A percentile compares a stretch with the other conserved stretches of the same genome.
These are phyloP conservation scores for Ogataea chonburiensis DNA, from an alignment of 805 yeast species.

Conservation along the genomic window DNA sequence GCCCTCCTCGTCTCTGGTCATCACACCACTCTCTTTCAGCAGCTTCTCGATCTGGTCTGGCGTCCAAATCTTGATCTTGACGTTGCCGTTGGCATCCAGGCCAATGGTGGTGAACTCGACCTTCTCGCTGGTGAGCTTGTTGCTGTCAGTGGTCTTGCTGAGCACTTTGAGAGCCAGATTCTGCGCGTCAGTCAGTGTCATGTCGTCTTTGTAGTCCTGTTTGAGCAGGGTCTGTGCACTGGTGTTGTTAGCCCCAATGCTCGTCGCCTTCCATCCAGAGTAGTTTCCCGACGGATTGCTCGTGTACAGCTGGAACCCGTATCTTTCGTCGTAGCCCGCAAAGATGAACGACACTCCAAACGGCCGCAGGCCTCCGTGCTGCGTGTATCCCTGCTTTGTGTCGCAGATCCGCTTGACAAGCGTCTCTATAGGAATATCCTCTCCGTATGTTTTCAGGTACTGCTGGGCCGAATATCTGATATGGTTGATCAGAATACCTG, in stretches of 20 bases:
- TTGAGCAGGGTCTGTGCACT: constrained; percentile 95
- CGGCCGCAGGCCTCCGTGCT: constrained; percentile 97
- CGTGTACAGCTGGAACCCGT: constrained; percentile 88
- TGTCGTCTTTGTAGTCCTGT: constrained; percentile 88
- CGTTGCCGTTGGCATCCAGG: constrained; percentile 45
- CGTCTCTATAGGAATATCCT: constrained; percentile 90
- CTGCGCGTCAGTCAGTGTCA: constrained; percentile 71
- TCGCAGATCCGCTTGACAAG: constrained; percentile 88
- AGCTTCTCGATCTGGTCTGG: constrained; percentile 74
- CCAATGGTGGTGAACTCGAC: constrained; percentile 87
- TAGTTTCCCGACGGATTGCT: constrained; percentile 98
- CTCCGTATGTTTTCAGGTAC: constrained; percentile 82
- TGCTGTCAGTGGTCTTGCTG: constrained; percentile 89
- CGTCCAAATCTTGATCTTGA: constrained; percentile 72
- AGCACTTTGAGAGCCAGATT: constrained; percentile 88
- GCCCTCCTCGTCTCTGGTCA: constrained; percentile 48
- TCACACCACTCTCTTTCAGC: constrained; percentile 69
- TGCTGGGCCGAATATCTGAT: constrained; percentile 86
- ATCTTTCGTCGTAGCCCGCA: constrained; percentile 91
- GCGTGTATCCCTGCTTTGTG: constrained; percentile 96
- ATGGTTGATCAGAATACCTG: constrained; percentile 80
- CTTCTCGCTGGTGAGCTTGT: constrained; percentile 83
- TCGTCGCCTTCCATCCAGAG: constrained; percentile 97
- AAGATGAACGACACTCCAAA: constrained; percentile 95
- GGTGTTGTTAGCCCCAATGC: constrained; percentile 93